Percentiles rank a stretch among this genome's conserved stretches.
Conservation (phyloP, 2,329 filamentous ascomycete species). For the Colletotrichum sp. region DNA sequence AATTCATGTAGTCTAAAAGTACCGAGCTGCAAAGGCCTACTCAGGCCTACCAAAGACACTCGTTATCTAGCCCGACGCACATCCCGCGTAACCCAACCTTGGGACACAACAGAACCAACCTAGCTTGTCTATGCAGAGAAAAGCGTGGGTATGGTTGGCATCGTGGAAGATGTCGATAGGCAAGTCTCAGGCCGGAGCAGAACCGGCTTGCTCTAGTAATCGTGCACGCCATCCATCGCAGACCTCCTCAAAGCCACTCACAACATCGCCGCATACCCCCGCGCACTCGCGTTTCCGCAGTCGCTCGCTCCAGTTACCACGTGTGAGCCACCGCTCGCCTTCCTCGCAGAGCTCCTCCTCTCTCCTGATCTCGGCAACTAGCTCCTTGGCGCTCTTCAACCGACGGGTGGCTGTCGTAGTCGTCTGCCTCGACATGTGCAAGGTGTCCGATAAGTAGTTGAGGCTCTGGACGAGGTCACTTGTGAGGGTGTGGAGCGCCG, state of each 20-base stretch:
- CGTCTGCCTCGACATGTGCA: constrained; percentile 93
- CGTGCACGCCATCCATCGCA: constrained; percentile 85
- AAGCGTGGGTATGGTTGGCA: not conserved
- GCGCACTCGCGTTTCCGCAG: constrained; percentile 82
- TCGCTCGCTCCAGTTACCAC: constrained; percentile 82
- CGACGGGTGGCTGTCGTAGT: constrained; percentile 82
- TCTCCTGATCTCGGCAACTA: constrained; percentile 82
- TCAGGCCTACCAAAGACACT: not conserved
- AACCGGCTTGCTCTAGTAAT: constrained; percentile 69
- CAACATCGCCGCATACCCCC: constrained; percentile 82
- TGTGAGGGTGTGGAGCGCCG: constrained; percentile 73
- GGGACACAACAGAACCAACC: not conserved
- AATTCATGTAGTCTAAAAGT: constrained; percentile 17
- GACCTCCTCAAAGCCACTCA: constrained; percentile 90
- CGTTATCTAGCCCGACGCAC: not conserved
- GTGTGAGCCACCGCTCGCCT: constrained; percentile 80
- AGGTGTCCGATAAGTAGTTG: constrained; percentile 84
- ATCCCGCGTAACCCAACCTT: not conserved
- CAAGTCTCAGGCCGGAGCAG: constrained; percentile 41
- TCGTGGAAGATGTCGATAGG: not conserved
- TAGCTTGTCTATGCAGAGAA: not conserved
- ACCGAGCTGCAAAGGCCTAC: not conserved
- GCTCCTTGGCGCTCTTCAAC: constrained; percentile 81
- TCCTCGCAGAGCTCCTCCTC: constrained; percentile 86
- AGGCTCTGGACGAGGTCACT: constrained; percentile 79